Evolutionary conservation across 164 flowering plant species (phyloP).

Genomic region (Kalanchoe fedtschenkoi): DNA sequence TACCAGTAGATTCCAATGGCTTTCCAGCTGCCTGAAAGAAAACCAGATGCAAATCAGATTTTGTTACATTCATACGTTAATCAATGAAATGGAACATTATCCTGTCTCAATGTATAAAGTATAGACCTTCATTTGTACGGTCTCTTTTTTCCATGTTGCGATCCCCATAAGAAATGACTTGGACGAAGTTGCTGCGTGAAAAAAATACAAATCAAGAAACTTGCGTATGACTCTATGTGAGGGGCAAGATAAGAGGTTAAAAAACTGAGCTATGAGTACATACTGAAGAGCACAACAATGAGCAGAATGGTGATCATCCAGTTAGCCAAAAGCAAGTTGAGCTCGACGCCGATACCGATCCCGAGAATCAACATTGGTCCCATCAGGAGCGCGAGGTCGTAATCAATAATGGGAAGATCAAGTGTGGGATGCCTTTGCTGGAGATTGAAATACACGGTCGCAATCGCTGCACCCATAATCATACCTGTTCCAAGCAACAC

Average conservation of each 20-base stretch:
- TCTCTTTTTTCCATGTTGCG: constrained; percentile 7
- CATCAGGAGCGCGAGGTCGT: constrained; percentile 3
- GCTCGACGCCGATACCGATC: constrained; percentile 6
- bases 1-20: too few species aligned
- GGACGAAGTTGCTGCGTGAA: not conserved
- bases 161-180: constrained; percentile 5
- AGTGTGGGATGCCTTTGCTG: constrained; percentile 7
- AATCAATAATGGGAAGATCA: constrained; percentile 3
- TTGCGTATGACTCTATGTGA: too few species aligned
- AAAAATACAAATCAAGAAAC: not conserved
- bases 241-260: not conserved
- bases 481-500: not conserved
- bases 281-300: not conserved
- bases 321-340: constrained; percentile 5
- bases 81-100: too few species aligned
- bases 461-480: not conserved
- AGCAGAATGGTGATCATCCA: constrained; percentile 7
- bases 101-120: not conserved
- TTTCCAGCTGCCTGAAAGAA: too few species aligned
- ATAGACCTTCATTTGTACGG: constrained; percentile 2
- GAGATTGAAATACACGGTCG: constrained; percentile 3
- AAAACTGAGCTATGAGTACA: not conserved
- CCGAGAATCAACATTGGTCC: constrained; percentile 7
- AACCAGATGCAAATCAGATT: not conserved
- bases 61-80: not conserved